Percentiles rank a stretch among this genome's conserved stretches.
phyloP scores from a whole-genome alignment of 768 basidiomycete genomes.

The Pulveroboletus sp. region DNA sequence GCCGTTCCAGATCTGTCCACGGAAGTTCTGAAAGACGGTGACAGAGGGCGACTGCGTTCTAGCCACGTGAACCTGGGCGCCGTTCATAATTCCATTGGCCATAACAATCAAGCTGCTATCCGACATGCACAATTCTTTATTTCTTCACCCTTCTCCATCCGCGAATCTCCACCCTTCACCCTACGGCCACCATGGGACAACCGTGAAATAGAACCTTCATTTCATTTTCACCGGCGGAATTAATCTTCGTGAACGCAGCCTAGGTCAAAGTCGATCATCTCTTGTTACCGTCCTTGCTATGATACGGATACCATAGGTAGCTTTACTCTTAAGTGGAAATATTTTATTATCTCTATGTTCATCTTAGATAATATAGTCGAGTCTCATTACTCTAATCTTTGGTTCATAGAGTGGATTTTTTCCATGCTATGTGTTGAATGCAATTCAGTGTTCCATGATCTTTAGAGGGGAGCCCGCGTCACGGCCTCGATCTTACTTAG shows the following conservation, averaged over 20 bases:
- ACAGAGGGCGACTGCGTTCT: slow-evolving; percentile 21
- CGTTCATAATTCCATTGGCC: slow-evolving; percentile 10
- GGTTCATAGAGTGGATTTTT: slow-evolving; percentile 11
- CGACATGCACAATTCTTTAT: background rate
- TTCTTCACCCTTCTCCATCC: background rate
- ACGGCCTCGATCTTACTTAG: background rate
- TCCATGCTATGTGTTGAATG: slow-evolving; percentile 6
- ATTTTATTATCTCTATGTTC: slow-evolving; percentile 30
- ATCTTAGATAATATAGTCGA: slow-evolving; percentile 13
- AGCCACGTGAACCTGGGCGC: slow-evolving; percentile 11
- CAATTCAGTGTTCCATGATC: background rate
- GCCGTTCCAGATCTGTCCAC: slow-evolving; percentile 42
- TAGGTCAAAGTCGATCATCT: background rate
- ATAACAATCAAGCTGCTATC: slow-evolving; percentile 1
- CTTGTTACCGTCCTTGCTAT: slow-evolving; percentile 5
- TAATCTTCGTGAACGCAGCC: slow-evolving; percentile 3
- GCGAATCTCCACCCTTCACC: slow-evolving; percentile 2
- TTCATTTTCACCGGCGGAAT: slow-evolving; percentile 4
- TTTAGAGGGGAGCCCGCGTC: no score
- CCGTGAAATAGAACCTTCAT: slow-evolving; percentile 7
- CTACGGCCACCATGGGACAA: slow-evolving; percentile 1
- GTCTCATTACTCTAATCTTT: slow-evolving; percentile 16
- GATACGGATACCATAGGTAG: slow-evolving; percentile 14
- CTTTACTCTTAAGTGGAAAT: slow-evolving; percentile 20
- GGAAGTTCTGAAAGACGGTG: slow-evolving; percentile 23